Conservation (phyloP, 2,329 filamentous ascomycete species). For the Paraconiothyrium sp. region DNA sequence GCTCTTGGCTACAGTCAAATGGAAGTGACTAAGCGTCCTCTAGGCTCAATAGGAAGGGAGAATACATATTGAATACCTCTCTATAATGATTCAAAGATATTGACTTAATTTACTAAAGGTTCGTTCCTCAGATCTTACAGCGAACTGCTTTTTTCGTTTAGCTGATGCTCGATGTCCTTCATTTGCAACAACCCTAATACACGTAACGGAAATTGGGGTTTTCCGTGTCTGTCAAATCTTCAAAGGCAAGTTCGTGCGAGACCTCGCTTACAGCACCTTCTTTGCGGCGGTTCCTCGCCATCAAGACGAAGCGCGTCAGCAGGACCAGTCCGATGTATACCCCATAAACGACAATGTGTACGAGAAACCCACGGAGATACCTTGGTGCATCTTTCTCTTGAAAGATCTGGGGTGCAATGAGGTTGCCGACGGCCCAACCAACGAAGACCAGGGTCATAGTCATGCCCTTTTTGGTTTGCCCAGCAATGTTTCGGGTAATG, state of each 20-base stretch:
- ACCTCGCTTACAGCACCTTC: constrained; percentile 8
- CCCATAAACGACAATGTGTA: constrained; percentile 23
- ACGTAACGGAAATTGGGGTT: constrained; percentile 67
- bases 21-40: too few species aligned
- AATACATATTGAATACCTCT: too few species aligned
- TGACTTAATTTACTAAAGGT: too few species aligned
- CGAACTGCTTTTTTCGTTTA: too few species aligned
- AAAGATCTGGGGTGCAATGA: constrained; percentile 26
- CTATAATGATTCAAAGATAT: too few species aligned
- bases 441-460: constrained; percentile 25
- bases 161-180: neutral
- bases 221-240: constrained; percentile 68
- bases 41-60: too few species aligned
- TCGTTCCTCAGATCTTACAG: too few species aligned
- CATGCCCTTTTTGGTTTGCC: constrained; percentile 29
- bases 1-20: too few species aligned
- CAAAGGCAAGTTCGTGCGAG: constrained; percentile 61
- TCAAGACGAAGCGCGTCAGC: constrained; percentile 18
- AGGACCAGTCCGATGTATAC: constrained; percentile 17
- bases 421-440: constrained; percentile 15
- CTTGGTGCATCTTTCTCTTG: constrained; percentile 25
- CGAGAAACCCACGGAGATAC: constrained; percentile 22
- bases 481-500: constrained; percentile 28
- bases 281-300: constrained; percentile 19
- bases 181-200: constrained; percentile 5